Conservation (phyloP, 352 stramenopile species). For the Phytopythium mirpurense region DNA sequence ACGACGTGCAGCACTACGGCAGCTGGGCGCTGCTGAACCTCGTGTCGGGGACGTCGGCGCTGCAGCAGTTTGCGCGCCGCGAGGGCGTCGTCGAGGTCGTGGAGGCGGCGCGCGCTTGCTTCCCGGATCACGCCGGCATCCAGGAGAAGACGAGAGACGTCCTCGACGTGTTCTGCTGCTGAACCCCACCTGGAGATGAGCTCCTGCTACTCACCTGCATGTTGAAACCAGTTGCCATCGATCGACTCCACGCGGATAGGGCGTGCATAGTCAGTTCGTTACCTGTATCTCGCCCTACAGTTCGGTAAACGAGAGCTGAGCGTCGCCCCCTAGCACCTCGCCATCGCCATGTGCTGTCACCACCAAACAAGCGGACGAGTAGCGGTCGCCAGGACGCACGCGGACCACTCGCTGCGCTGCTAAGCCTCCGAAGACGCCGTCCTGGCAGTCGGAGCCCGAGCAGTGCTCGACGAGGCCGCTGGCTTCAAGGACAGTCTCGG, state of each 20-base stretch:
- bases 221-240: too few species aligned
- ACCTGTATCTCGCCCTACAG: slow-evolving; percentile 17
- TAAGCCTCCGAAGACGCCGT: slow-evolving; percentile 43
- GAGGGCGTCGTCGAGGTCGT: slow-evolving; percentile 80
- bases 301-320: slow-evolving; percentile 38
- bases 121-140: slow-evolving; percentile 70
- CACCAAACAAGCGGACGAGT: slow-evolving; percentile 33
- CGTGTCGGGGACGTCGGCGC: slow-evolving; percentile 35
- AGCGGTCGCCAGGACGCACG: slow-evolving; percentile 24
- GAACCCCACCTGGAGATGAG: background rate
- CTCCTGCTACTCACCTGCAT: too few species aligned
- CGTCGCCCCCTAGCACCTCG: slow-evolving; percentile 29
- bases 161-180: slow-evolving; percentile 38
- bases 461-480: slow-evolving; percentile 35
- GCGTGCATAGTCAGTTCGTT: too few species aligned
- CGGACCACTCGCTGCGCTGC: slow-evolving; percentile 31
- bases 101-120: slow-evolving; percentile 75
- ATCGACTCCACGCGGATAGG: slow-evolving; percentile 20
- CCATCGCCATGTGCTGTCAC: slow-evolving; percentile 9
- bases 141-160: slow-evolving; percentile 75
- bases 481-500: slow-evolving; percentile 27
- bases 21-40: slow-evolving; percentile 71
- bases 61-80: slow-evolving; percentile 51
- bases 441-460: slow-evolving; percentile 17
- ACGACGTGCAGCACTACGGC: slow-evolving; percentile 57